Conservation (phyloP, 139 green algal genomes). For the Tetraselmis striata region DNA sequence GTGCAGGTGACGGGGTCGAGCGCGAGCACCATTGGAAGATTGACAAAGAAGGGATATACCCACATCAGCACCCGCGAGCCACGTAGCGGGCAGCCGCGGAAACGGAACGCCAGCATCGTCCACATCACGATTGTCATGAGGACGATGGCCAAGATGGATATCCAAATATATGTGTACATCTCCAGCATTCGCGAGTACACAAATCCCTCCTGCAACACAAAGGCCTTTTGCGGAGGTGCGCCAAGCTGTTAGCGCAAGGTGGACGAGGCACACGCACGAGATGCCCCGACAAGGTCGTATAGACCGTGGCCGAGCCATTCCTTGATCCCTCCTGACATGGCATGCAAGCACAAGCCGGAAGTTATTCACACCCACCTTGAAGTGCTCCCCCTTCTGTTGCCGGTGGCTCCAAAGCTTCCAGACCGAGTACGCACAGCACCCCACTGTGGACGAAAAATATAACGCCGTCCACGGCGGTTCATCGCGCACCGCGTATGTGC, state of each 20-base stretch:
- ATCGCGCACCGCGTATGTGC: neutral
- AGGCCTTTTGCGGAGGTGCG: neutral
- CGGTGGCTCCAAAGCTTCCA: neutral
- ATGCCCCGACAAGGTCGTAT: too few species aligned
- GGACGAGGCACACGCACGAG: too few species aligned
- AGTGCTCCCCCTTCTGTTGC: neutral
- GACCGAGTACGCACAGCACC: neutral
- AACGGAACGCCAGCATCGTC: neutral
- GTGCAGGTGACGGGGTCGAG: neutral
- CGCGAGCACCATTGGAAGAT: neutral
- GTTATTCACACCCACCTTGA: too few species aligned
- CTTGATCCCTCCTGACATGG: too few species aligned
- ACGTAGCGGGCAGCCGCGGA: neutral
- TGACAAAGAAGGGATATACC: neutral
- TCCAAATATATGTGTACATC: neutral
- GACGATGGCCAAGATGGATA: neutral
- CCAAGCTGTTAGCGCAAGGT: too few species aligned
- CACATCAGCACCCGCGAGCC: neutral
- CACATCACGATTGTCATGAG: neutral
- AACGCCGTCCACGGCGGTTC: neutral
- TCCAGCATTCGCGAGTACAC: neutral
- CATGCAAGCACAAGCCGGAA: too few species aligned
- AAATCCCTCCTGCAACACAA: neutral
- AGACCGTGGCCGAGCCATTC: too few species aligned
- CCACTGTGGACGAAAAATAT: neutral